phyloP scores from a whole-genome alignment of 2,329 filamentous ascomycete species.

The Graphiopsis chlorocephala region DNA sequence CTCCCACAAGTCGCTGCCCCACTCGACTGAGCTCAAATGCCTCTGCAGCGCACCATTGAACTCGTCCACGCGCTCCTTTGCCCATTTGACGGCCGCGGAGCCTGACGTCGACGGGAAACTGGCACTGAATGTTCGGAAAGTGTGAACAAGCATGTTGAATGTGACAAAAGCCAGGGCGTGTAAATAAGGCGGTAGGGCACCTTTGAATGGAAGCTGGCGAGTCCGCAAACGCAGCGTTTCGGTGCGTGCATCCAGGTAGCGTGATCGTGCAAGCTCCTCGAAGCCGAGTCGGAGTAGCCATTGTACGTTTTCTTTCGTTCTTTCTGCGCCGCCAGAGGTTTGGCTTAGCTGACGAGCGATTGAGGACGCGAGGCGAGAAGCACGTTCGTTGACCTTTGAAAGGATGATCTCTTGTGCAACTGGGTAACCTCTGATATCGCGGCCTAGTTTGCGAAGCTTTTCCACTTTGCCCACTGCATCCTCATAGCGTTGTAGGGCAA shows the following conservation, averaged over 20 bases:
- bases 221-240: conserved; percentile 77
- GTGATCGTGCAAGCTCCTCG: conserved; percentile 83
- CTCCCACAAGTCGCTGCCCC: conserved; percentile 71
- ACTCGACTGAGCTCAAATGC: conserved; percentile 83
- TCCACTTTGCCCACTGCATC: conserved; percentile 80
- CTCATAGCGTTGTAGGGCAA: conserved; percentile 86
- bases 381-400: conserved; percentile 84
- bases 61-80: conserved; percentile 88
- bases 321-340: conserved; percentile 71
- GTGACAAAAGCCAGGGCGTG: conserved; percentile 95
- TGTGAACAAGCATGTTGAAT: conserved; percentile 92
- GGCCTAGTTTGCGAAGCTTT: conserved; percentile 74
- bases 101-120: conserved; percentile 77
- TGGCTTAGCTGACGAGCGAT: conserved; percentile 75
- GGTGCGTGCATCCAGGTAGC: conserved; percentile 77
- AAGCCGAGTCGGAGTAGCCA: conserved; percentile 87
- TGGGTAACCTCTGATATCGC: conserved; percentile 77
- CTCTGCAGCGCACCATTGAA: conserved; percentile 81
- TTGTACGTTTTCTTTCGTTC: conserved; percentile 75
- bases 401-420: conserved; percentile 90
- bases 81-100: conserved; percentile 96
- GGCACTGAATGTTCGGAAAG: conserved; percentile 53
- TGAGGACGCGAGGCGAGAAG: conserved; percentile 70
- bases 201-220: conserved; percentile 91
- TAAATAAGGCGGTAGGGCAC: conserved; percentile 87